phyloP scores from a whole-genome alignment of 1,139 yeast species.

The Protomyces arabidopsidicola region DNA sequence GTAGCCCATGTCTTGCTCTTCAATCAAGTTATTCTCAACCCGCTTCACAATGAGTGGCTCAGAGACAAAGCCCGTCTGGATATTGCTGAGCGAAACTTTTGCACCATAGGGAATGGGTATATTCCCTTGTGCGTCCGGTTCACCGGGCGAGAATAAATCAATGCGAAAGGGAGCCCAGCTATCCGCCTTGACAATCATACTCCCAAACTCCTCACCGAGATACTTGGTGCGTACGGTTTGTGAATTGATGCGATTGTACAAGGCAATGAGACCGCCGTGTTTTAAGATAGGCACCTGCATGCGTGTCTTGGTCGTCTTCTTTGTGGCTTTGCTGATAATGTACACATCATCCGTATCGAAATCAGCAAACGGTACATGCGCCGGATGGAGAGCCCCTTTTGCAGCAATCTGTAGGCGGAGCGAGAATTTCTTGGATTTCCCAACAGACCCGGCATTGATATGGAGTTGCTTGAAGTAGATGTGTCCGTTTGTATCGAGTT shows the following conservation, averaged over 20 bases:
- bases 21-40: conserved; percentile 24
- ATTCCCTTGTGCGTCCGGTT: neutral
- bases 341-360: conserved; percentile 10
- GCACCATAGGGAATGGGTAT: conserved; percentile 24
- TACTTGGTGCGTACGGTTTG: conserved; percentile 29
- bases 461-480: conserved; percentile 20
- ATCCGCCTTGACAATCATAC: conserved; percentile 15
- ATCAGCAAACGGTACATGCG: conserved; percentile 13
- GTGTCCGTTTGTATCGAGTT: neutral
- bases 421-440: conserved; percentile 17
- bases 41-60: conserved; percentile 26
- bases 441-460: conserved; percentile 20
- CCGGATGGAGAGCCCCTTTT: neutral
- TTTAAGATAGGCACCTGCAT: conserved; percentile 7
- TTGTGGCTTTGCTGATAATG: conserved; percentile 27
- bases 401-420: conserved; percentile 12
- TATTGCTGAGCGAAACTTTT: conserved; percentile 8
- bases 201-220: conserved; percentile 9
- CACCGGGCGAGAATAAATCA: neutral
- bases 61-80: conserved; percentile 1
- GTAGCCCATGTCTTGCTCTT: conserved; percentile 9
- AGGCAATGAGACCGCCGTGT: conserved; percentile 6
- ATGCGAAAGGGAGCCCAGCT: conserved; percentile 27
- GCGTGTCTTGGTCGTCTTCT: conserved; percentile 15
- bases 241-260: conserved; percentile 29